Base-by-base conservation (phyloP, 2,329 filamentous ascomycete species). In the Waltergamsia citrina region DNA sequence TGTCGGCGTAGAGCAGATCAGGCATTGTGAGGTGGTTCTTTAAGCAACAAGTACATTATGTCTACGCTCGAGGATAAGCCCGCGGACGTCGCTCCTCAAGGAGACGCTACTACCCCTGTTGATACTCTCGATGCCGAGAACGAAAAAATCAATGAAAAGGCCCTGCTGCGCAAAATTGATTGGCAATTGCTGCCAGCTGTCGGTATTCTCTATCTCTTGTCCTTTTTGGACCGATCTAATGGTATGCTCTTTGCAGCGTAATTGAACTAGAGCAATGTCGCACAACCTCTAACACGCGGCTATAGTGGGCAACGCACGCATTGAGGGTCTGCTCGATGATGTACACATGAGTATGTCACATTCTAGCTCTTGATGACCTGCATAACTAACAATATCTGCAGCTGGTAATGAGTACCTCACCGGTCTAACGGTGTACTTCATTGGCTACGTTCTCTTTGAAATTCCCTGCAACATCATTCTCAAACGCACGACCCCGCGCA, bases 361-460 rank as follows among this genome's bases (percentile, higher is more conserved):
- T 14, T 12, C 3, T 3, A 6, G 3, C 12, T 10, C 19, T 8
- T 10, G 10, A 8, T 16, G 30, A 16, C n/a, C 16, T 15, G 12
- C 5, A n/a, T 6, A 10, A 22, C 15, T n/a, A 15, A 16, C 34
- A 36, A 53, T 56, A 6, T 44, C 59, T n/a, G n/a, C 27, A 68
- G 67, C 67, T 18, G 74, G 70, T 1, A 70, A 78, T 29, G 65
- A 81, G 43, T 83, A 84, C 37, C 59, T 82, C 1, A 78, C 71
- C 0, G 74, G 75, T 2, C 48, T 83, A 26, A 82, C 78, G 0
- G 50, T 83, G 0, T 84, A 81, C 50, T 84, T 84, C 46, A 57
- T 75, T 26, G 69, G 69, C 28, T 76, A 75, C 38, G 69, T 74
- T 2, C 44, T 74, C 9, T 75, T 75, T 27, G 71, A 76, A 66